Base-by-base conservation (phyloP, 768 basidiomycete genomes). In the Stropharia rugosoannulata region DNA sequence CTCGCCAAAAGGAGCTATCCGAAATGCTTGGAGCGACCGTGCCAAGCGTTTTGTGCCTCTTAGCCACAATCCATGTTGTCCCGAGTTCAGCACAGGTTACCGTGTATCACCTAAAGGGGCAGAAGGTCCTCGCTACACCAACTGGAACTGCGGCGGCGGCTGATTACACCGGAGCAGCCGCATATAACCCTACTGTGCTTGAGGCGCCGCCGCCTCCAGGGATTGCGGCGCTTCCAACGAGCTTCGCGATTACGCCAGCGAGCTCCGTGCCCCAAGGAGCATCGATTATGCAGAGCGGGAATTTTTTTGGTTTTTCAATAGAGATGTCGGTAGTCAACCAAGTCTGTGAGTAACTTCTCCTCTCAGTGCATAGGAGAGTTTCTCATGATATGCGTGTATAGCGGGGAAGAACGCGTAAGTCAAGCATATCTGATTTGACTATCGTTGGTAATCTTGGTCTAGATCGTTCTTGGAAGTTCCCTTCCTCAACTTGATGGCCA, bases 401-500 rank as follows among this genome's bases (percentile, higher is more conserved):
- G 80, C 81, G 57, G 81, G 81, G 10, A 77, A 71, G 53, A 81
- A 82, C 54, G 70, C 79, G 78, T 77, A 38, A 49, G 71, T 56
- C 2, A 36, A 32, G 25, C 3, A 11, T 36, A 29, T 13, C 12
- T 25, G 75, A 55, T 67, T 79, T 27, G 22, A 25, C 8, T n/a
- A 4, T 38, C 25, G 42, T 11, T 45, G 0, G 12, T 55, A 32
- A 18, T 46, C 11, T 15, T 25, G 41, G 38, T 55, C 5, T 39
- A 83, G 80, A 25, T 71, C 78, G 3, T 67, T 76, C 29, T 61
- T 85, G 12, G 75, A 80, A 36, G 78, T 86, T 40, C 78, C 85
- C 0, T 90, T 92, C 72, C 77, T 92, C 13, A 93, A 93, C 66
- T 74, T 92, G 37, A 82, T 94, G 77, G 76, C 83, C 5, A 87